phyloP scores from a whole-genome alignment of 163 green algal genomes.

The Trebouxiophyceae sp. region DNA sequence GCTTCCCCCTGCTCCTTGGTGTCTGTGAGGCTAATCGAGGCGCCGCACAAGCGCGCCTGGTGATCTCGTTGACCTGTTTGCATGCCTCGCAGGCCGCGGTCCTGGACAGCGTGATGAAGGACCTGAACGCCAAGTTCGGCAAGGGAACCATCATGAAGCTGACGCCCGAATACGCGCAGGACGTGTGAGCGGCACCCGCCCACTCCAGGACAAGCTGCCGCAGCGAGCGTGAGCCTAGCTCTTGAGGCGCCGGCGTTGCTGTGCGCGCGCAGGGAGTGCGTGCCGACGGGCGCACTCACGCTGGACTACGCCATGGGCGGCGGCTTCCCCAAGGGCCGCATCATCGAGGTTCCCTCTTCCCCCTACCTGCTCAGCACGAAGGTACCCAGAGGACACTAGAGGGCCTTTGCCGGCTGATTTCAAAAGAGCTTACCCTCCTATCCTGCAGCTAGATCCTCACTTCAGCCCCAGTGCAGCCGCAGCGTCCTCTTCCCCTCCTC shows the following conservation, averaged over 20 bases:
- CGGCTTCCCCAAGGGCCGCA: conserved; percentile 84
- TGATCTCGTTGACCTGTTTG: too few species aligned
- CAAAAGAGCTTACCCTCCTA: too few species aligned
- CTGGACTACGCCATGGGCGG: conserved; percentile 87
- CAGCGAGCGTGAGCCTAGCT: conserved; percentile 6
- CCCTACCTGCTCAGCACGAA: not conserved
- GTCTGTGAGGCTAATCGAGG: too few species aligned
- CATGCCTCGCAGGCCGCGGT: too few species aligned
- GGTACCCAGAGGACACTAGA: not conserved
- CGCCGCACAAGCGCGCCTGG: conserved; percentile 20
- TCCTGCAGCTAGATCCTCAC: too few species aligned
- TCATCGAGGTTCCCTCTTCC: conserved; percentile 69
- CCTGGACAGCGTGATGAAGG: too few species aligned
- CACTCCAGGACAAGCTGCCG: not conserved
- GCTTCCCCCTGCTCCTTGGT: not conserved
- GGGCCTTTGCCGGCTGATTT: not conserved
- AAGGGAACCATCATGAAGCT: conserved; percentile 58
- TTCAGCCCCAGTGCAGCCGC: not conserved
- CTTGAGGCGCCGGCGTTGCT: not conserved
- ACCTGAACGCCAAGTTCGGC: conserved; percentile 46
- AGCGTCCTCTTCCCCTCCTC: not conserved
- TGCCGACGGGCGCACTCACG: conserved; percentile 68
- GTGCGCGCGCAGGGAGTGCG: conserved; percentile 38
- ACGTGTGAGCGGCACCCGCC: conserved; percentile 22
- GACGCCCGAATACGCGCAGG: conserved; percentile 13